A percentile compares a stretch with the other conserved stretches of the same genome.
These are phyloP conservation scores for Pyrenopolyporus hunteri DNA, from an alignment of 495 filamentous ascomycete species.

Conservation along the genomic window DNA sequence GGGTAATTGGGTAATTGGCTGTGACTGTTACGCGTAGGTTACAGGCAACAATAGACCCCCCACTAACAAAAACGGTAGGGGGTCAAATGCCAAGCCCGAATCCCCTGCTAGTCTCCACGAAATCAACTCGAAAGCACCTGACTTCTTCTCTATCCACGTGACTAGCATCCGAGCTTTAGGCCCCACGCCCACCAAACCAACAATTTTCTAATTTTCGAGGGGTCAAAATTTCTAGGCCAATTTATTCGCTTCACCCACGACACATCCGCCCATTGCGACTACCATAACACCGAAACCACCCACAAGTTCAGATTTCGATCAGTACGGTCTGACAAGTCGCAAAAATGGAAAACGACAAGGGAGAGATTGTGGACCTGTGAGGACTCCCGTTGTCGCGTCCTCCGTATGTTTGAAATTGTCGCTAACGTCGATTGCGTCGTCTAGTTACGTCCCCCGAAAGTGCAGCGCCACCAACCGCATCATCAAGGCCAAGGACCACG, in stretches of 20 bases:
- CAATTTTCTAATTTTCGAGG: constrained; percentile 31
- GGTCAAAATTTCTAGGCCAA: constrained; percentile 26
- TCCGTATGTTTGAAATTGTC: neutral
- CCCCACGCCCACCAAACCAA: constrained; percentile 33
- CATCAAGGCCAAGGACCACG: constrained; percentile 99
- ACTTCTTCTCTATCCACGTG: constrained; percentile 22
- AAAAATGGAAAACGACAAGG: constrained; percentile 96
- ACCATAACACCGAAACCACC: constrained; percentile 17
- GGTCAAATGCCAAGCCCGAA: neutral
- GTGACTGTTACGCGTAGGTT: neutral
- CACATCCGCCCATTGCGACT: constrained; percentile 23
- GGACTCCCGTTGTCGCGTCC: constrained; percentile 37
- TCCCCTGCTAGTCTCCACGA: constrained; percentile 39
- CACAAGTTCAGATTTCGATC: constrained; percentile 13
- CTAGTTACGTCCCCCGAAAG: constrained; percentile 98
- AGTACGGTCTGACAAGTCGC: constrained; percentile 51
- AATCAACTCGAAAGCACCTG: constrained; percentile 39
- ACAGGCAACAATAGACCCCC: too few relatives aligned
- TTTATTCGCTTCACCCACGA: constrained; percentile 19
- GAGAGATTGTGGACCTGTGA: constrained; percentile 99
- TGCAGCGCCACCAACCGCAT: constrained; percentile 94
- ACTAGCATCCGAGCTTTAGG: constrained; percentile 23
- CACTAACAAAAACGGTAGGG: neutral
- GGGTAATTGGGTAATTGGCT: neutral
- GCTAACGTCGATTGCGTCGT: constrained; percentile 17